phyloP scores from a whole-genome alignment of 1,284 basidiomycete genomes.

The Neonothopanus nambi region DNA sequence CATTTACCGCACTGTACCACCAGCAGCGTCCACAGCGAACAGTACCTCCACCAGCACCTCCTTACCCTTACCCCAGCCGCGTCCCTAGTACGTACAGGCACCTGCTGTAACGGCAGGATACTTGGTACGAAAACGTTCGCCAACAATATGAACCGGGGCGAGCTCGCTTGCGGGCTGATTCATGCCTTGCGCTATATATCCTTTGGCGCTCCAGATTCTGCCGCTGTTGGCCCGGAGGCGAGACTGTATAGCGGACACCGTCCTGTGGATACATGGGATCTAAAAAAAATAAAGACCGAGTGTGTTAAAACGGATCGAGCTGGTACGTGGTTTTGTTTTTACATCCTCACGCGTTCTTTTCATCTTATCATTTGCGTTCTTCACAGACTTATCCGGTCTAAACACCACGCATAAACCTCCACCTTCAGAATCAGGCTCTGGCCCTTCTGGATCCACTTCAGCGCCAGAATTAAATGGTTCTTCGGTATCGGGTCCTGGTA shows the following conservation, averaged over 20 bases:
- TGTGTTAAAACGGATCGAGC: constrained; percentile 39
- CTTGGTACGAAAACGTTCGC: constrained; percentile 55
- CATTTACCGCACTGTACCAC: too few relatives aligned
- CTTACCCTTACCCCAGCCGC: too few relatives aligned
- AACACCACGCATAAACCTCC: constrained; percentile 19
- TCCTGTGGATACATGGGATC: constrained; percentile 25
- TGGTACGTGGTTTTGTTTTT: constrained; percentile 31
- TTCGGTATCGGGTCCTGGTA: constrained; percentile 35
- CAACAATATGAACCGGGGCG: constrained; percentile 63
- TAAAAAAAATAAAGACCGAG: constrained; percentile 37
- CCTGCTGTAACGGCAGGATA: constrained; percentile 64
- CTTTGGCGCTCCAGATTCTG: constrained; percentile 21
- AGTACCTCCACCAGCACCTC: too few relatives aligned
- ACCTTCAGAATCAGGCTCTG: constrained; percentile 20
- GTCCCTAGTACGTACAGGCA: too few relatives aligned
- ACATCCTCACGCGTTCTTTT: constrained; percentile 15
- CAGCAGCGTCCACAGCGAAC: too few relatives aligned
- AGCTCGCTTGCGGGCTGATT: constrained; percentile 61
- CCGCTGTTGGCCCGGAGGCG: constrained; percentile 27
- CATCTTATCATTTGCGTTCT: constrained; percentile 24
- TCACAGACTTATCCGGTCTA: constrained; percentile 18
- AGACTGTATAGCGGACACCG: constrained; percentile 21
- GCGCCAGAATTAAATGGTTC: too few relatives aligned
- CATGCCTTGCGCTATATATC: constrained; percentile 42
- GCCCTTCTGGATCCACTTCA: constrained; percentile 16